phyloP scores from a whole-genome alignment of 495 filamentous ascomycete genomes.

The Talaromyces nanjingensis region DNA sequence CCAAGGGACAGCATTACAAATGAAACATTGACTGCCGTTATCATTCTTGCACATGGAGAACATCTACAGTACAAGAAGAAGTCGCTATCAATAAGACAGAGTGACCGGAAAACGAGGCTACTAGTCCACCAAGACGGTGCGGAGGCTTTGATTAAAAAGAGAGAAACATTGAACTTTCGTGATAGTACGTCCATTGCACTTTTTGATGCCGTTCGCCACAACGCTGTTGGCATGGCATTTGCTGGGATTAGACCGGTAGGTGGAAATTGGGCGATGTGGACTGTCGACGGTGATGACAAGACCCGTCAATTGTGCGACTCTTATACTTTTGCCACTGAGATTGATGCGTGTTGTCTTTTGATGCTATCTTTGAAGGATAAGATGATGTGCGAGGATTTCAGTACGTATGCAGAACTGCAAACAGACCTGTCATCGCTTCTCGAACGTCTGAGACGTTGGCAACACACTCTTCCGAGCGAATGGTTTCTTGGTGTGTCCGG shows the following conservation, averaged over 20 bases:
- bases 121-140: slow-evolving; percentile 1
- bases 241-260: background rate
- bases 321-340: slow-evolving; percentile 1
- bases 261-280: slow-evolving; percentile 2
- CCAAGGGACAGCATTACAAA: background rate
- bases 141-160: background rate
- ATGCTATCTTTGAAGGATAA: background rate
- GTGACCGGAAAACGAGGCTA: background rate
- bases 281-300: background rate
- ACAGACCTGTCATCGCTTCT: background rate
- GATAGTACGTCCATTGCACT: background rate
- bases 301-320: slow-evolving; percentile 1
- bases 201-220: slow-evolving; percentile 2
- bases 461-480: background rate
- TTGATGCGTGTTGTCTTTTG: background rate
- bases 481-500: background rate
- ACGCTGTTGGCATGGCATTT: background rate
- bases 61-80: background rate
- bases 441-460: background rate
- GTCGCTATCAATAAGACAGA: background rate
- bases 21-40: background rate
- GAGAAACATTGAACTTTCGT: background rate
- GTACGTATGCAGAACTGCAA: background rate
- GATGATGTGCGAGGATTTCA: background rate
- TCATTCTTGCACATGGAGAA: slow-evolving; percentile 5